Conservation (phyloP, 768 basidiomycete genomes). For the Boletus vinaceobasis region DNA sequence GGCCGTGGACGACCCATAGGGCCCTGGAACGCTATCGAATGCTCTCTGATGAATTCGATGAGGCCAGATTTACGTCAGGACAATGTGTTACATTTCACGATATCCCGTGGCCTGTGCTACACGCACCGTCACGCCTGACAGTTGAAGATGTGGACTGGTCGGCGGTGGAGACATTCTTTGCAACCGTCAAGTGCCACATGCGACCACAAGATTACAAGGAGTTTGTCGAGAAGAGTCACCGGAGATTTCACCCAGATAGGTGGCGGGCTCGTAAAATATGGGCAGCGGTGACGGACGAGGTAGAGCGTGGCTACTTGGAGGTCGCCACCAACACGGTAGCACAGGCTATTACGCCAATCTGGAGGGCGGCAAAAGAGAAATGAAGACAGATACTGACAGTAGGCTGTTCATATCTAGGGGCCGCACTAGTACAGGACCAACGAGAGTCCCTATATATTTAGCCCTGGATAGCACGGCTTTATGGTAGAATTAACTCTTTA, state of each 20-base stretch:
- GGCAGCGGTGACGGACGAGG: conserved; percentile 53
- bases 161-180: conserved; percentile 70
- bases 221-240: conserved; percentile 68
- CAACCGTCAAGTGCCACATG: conserved; percentile 47
- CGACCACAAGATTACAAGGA: conserved; percentile 58
- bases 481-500: neutral
- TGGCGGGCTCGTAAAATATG: conserved; percentile 70
- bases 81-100: conserved; percentile 55
- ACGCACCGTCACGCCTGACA: conserved; percentile 47
- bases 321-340: conserved; percentile 72
- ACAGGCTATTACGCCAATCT: conserved; percentile 70
- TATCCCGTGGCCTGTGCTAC: conserved; percentile 76
- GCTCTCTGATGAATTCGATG: conserved; percentile 62
- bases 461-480: no score
- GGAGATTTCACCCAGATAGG: conserved; percentile 76
- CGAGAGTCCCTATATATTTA: no score
- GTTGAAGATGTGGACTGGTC: conserved; percentile 70
- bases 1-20: conserved; percentile 59
- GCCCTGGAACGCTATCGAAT: conserved; percentile 69
- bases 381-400: conserved; percentile 12
- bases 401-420: neutral
- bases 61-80: conserved; percentile 49
- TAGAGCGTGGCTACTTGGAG: conserved; percentile 56
- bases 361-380: conserved; percentile 42
- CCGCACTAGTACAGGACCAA: no score